A percentile compares a stretch with the other conserved stretches of the same genome.
Conservation (phyloP, 2,329 filamentous ascomycete species). For the Penicillium sp. region DNA sequence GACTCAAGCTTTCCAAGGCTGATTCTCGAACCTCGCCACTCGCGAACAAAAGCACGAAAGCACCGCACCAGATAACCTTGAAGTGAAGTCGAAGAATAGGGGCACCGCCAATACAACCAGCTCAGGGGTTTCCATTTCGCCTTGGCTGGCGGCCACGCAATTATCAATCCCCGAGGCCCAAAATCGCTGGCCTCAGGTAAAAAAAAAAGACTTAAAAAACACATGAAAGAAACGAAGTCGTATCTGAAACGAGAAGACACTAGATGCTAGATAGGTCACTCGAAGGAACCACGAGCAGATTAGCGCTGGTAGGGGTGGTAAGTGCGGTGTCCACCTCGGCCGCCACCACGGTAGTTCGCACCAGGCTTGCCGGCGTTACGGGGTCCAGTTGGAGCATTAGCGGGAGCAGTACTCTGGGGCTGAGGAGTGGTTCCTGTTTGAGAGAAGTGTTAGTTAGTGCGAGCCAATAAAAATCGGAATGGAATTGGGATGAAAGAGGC, state of each 20-base stretch:
- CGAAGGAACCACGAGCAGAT: background rate
- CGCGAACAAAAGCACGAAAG: background rate
- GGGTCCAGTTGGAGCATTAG: conserved; percentile 87
- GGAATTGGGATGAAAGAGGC: background rate
- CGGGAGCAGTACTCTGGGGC: conserved; percentile 59
- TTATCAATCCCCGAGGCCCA: conserved; percentile 4
- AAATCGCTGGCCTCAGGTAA: conserved; percentile 5
- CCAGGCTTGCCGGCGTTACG: conserved; percentile 92
- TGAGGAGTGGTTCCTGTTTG: conserved; percentile 41
- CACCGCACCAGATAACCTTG: background rate
- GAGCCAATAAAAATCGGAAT: background rate
- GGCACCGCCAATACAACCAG: background rate
- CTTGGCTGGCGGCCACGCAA: background rate
- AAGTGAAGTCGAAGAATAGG: background rate
- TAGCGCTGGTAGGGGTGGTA: conserved; percentile 73
- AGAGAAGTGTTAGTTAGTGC: background rate
- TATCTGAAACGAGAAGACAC: conserved; percentile 1
- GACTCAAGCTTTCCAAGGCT: background rate
- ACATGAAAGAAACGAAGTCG: conserved; percentile 11
- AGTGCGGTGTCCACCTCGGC: conserved; percentile 69
- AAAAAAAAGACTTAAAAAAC: conserved; percentile 12
- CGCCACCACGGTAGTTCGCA: conserved; percentile 89
- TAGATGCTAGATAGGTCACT: background rate
- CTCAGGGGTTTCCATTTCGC: background rate
- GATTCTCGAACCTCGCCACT: background rate